phyloP scores from a whole-genome alignment of 805 yeast species.

The Kuraishia floccosa region DNA sequence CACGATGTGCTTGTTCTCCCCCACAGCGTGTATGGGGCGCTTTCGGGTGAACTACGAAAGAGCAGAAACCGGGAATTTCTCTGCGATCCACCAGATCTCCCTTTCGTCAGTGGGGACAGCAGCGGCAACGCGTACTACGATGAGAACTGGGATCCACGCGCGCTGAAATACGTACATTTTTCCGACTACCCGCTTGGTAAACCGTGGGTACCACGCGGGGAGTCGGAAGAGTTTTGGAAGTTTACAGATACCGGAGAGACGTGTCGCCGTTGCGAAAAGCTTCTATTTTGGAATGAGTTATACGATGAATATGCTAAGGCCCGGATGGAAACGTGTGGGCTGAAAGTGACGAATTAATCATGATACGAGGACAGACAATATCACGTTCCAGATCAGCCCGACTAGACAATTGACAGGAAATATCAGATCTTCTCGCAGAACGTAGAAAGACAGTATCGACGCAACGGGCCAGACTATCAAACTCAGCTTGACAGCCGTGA shows the following conservation, averaged over 20 bases:
- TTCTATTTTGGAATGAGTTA: too few species aligned
- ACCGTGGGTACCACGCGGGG: too few species aligned
- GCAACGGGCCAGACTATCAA: conserved; percentile 52
- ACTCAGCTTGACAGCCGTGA: conserved; percentile 38
- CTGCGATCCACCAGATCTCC: too few species aligned
- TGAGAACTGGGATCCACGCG: conserved; percentile 1
- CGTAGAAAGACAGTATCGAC: conserved; percentile 36
- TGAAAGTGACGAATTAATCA: too few species aligned
- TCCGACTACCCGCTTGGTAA: conserved; percentile 58
- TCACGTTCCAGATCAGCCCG: conserved; percentile 42
- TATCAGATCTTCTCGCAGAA: conserved; percentile 34
- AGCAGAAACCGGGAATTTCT: too few species aligned
- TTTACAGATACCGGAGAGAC: too few species aligned
- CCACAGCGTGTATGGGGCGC: conserved; percentile 34
- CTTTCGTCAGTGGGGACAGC: too few species aligned
- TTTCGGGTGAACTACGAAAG: conserved; percentile 39
- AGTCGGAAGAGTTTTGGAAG: too few species aligned
- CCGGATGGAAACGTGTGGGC: too few species aligned
- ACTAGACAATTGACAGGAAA: conserved; percentile 51
- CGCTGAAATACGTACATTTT: conserved; percentile 37
- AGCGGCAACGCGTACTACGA: conserved; percentile 1
- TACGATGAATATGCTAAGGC: too few species aligned
- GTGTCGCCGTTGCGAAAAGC: too few species aligned
- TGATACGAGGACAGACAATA: conserved; percentile 37
- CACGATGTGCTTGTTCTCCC: too few species aligned